phyloP scores from a whole-genome alignment of 2,329 filamentous ascomycete genomes.

The Colletotrichum musae region DNA sequence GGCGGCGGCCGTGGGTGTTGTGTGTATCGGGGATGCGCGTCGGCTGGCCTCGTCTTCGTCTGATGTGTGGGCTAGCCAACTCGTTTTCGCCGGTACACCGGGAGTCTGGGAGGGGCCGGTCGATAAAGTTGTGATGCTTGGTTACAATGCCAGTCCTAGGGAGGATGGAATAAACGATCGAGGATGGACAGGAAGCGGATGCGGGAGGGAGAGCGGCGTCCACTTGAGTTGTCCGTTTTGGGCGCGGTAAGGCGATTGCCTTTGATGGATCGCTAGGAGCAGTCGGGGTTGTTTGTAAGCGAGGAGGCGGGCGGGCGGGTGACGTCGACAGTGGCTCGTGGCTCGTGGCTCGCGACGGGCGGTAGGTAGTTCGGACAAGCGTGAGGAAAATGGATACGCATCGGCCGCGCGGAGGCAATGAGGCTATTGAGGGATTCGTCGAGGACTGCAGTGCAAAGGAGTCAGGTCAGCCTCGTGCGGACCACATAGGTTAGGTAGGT shows the following conservation, averaged over 20 bases:
- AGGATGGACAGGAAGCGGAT: constrained; percentile 63
- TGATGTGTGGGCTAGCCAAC: constrained; percentile 43
- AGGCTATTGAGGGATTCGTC: constrained; percentile 34
- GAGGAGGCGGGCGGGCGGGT: constrained; percentile 30
- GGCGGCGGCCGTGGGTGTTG: constrained; percentile 28
- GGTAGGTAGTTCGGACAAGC: constrained; percentile 4
- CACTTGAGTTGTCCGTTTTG: constrained; percentile 66
- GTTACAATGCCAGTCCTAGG: constrained; percentile 52
- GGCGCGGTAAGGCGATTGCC: constrained; percentile 52
- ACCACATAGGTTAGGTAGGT: constrained; percentile 21
- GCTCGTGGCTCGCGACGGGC: constrained; percentile 32
- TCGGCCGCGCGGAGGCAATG: constrained; percentile 27
- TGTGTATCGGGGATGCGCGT: constrained; percentile 31
- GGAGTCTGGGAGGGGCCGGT: constrained; percentile 29
- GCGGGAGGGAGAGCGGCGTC: constrained; percentile 60
- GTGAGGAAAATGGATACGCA: constrained; percentile 5
- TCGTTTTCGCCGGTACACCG: constrained; percentile 43
- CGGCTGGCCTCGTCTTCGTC: constrained; percentile 42
- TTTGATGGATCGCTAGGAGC: constrained; percentile 39
- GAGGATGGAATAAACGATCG: constrained; percentile 68
- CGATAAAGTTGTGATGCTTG: constrained; percentile 22
- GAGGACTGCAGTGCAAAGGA: constrained; percentile 16
- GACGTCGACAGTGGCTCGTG: constrained; percentile 29
- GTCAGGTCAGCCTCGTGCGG: constrained; percentile 36
- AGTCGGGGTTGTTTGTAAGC: constrained; percentile 44